Evolutionary conservation across 345 rosid genomes (phyloP), one percentile per base, ranked within the genome.

Genomic region (Toxicodendron radicans): DNA sequence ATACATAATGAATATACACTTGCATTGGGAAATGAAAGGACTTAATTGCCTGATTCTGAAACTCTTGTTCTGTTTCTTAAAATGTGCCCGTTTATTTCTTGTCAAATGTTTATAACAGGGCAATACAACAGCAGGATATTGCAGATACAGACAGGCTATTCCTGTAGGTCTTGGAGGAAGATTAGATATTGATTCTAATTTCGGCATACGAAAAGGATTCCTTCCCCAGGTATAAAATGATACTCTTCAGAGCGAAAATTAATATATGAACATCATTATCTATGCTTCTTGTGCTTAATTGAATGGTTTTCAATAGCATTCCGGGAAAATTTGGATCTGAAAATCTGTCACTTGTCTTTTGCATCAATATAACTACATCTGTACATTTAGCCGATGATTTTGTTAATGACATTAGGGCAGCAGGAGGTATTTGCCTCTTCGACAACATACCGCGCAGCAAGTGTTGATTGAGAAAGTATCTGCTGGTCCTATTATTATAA

Each of bases 141-240:
- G 99, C 72, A 83, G 99, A 84, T 95, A 91, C 71, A 86, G 97
- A 69, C 97, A 92, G 75, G 94, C 95, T 24, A 86, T 92, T 71
- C 97, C 97, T 5, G 64, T 83, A 41, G 99, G 97, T 54, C 64
- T 18, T 3, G 87, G 91, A 38, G 97, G 97, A n/a, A 68, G 95
- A 23, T 75, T 95, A 46, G 90, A 91, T 62, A 65, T 75, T 8
- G 92, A 95, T 75, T 59, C 94, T 3, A 92, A 95, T 81, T 87
- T 1, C 67, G 99, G 97, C 14, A 18, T 92, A 30, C 85, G 97
- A 70, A 92, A 87, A 81, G 85, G 79, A 48, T 90, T 95, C 79
- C 95, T 95, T 69, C 98, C 97, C 33, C 97, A 84, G 97, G 88
- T 87, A 73, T n/a, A 23, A 20, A 73, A 48, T 27, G 14, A 16